Base-by-base conservation (phyloP, 139 green algal species). In the Chlamydomonas eustigma region DNA sequence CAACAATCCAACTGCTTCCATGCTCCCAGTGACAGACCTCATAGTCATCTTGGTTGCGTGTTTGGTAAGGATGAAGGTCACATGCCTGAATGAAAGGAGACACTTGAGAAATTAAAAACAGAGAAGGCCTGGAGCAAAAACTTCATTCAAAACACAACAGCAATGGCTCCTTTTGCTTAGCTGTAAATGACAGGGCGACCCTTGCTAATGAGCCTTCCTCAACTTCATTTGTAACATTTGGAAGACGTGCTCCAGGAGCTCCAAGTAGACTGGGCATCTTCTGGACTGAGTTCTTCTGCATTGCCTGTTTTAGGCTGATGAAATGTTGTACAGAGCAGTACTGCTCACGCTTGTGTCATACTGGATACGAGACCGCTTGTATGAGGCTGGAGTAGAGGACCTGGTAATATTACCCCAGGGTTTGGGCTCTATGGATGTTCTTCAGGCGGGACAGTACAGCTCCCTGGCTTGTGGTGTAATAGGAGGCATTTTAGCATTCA, bases 291-390 rank as follows among this genome's bases (percentile, higher is more conserved):
- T n/a, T n/a, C n/a, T n/a, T n/a, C n/a, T n/a, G n/a, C n/a, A n/a
- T n/a, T n/a, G n/a, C n/a, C n/a, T n/a, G n/a, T n/a, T n/a, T n/a
- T n/a, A 74, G 44, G 85, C 79, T 5, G 84, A 88, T 33, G 87
- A 92, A 80, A 90, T 90, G 86, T 74, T 88, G 66, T 91, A 88
- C 76, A 72, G 87, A 3, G 87, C 76, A 3, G 75, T 91, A 25
- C 50, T 73, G 31, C 77, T 92, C 1, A 85, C 79, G 35, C 77
- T 86, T 36, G 70, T 83, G 1, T 80, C 75, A 0, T 28, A 75
- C 24, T 91, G 87, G 87, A 44, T 86, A 6, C 58, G 77, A 24
- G 71, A 82, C 64, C 58, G 77, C 51, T 8, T 58, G 37, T 78
- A 78, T 31, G 71, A 83, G 50, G 78, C 58, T 22, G 72, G 72